Percentiles rank a stretch among this genome's conserved stretches.
These are phyloP conservation scores for Pseudopyrenochaeta lycopersici DNA, from an alignment of 2,329 filamentous ascomycete species.

Conservation along the genomic window DNA sequence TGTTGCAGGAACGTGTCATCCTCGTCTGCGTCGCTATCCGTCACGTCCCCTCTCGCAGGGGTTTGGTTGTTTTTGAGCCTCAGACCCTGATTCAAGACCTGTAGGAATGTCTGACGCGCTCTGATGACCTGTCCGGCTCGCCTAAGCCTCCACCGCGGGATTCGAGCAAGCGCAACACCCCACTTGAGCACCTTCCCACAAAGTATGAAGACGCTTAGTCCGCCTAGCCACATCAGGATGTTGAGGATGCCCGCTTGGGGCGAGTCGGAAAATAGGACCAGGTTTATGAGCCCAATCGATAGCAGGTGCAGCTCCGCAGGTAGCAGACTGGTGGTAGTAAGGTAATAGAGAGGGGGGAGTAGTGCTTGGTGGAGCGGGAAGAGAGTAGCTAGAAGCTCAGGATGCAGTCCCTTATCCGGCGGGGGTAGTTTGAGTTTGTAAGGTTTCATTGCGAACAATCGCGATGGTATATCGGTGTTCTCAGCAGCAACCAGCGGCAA, in stretches of 20 bases:
- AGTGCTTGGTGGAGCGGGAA: slow-evolving; percentile 87
- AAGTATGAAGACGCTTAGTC: slow-evolving; percentile 75
- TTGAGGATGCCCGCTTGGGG: slow-evolving; percentile 57
- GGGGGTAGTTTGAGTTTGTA: slow-evolving; percentile 47
- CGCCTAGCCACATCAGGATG: slow-evolving; percentile 65
- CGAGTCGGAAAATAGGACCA: slow-evolving; percentile 78
- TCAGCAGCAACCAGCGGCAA: slow-evolving; percentile 70
- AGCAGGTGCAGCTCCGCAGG: slow-evolving; percentile 88
- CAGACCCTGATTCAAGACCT: slow-evolving; percentile 50
- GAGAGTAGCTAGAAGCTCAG: slow-evolving; percentile 70
- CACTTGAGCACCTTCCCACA: slow-evolving; percentile 80
- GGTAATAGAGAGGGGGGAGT: slow-evolving; percentile 75
- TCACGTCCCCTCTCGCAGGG: slow-evolving; percentile 12
- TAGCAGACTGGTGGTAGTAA: slow-evolving; percentile 89
- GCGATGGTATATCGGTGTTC: slow-evolving; percentile 50
- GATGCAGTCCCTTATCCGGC: slow-evolving; percentile 52
- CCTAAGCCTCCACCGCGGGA: slow-evolving; percentile 90
- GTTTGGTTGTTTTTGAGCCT: slow-evolving; percentile 35
- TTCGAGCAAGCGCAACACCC: slow-evolving; percentile 85
- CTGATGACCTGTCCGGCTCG: slow-evolving; percentile 59
- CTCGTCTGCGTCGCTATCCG: slow-evolving; percentile 60
- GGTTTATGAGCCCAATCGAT: slow-evolving; percentile 81
- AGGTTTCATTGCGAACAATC: slow-evolving; percentile 41
- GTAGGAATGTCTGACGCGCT: slow-evolving; percentile 55
- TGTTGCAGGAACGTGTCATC: slow-evolving; percentile 40